A percentile compares a stretch with the other conserved stretches of the same genome.
phyloP scores from a whole-genome alignment of 2,329 filamentous ascomycete genomes.

The Phyllosticta ampelicida region DNA sequence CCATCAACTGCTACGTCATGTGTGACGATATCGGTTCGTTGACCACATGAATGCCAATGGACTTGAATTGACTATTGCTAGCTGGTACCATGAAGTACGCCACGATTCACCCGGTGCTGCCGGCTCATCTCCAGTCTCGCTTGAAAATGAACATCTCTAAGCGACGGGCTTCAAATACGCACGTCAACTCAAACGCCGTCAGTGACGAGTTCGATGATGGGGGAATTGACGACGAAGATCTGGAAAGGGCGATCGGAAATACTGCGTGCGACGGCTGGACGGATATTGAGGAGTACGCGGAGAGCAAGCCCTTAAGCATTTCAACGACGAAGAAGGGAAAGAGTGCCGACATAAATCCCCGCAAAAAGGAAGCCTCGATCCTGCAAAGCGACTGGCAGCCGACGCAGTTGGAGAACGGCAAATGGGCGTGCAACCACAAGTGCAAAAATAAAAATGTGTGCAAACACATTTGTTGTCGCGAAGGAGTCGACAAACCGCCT shows the following conservation, averaged over 20 bases:
- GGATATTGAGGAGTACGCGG: slow-evolving; percentile 37
- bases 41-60: not conserved
- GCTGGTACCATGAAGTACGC: slow-evolving; percentile 48
- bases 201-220: slow-evolving; percentile 45
- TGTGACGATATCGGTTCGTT: slow-evolving; percentile 69
- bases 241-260: slow-evolving; percentile 27
- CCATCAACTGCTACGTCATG: slow-evolving; percentile 58
- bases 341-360: not conserved
- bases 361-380: slow-evolving; percentile 8
- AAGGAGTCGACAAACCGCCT: slow-evolving; percentile 56
- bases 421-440: slow-evolving; percentile 61
- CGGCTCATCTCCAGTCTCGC: slow-evolving; percentile 31
- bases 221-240: slow-evolving; percentile 42
- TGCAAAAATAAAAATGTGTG: slow-evolving; percentile 55
- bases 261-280: slow-evolving; percentile 29
- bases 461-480: slow-evolving; percentile 62
- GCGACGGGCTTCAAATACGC: slow-evolving; percentile 13
- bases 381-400: slow-evolving; percentile 27
- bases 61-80: slow-evolving; percentile 16
- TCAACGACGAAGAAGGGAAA: slow-evolving; percentile 3
- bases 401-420: slow-evolving; percentile 53
- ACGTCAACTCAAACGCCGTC: not conserved
- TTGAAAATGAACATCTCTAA: slow-evolving; percentile 17
- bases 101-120: slow-evolving; percentile 40
- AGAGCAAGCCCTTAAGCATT: slow-evolving; percentile 12